Conservation (phyloP, 2,329 filamentous ascomycete genomes). For the Ophiostoma montium region DNA sequence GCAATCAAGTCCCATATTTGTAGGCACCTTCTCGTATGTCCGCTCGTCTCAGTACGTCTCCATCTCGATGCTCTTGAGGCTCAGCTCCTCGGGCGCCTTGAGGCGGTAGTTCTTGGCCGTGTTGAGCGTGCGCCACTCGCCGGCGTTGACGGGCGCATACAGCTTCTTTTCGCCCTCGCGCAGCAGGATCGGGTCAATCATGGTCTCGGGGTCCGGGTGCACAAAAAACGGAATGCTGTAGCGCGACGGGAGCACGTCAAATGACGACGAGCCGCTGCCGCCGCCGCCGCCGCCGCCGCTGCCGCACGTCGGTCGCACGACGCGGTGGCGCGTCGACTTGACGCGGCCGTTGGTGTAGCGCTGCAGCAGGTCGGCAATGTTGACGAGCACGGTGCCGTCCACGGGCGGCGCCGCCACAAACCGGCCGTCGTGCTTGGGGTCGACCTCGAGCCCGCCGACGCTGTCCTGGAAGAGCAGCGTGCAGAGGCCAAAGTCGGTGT, state of each 20-base stretch:
- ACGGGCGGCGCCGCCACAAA: background rate
- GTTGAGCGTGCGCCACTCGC: constrained; percentile 1
- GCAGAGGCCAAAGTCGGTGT: constrained; percentile 1
- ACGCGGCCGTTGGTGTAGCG: constrained; percentile 2
- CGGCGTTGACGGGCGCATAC: background rate
- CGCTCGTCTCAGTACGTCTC: background rate
- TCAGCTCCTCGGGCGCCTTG: background rate
- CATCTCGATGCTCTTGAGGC: constrained; percentile 2
- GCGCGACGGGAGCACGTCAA: background rate
- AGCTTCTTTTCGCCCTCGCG: background rate
- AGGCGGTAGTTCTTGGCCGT: constrained; percentile 3
- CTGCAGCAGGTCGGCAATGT: constrained; percentile 4
- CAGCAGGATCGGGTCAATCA: background rate
- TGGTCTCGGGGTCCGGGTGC: background rate
- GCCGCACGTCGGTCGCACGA: background rate
- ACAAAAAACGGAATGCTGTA: background rate
- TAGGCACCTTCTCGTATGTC: background rate
- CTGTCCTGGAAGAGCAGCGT: constrained; percentile 1
- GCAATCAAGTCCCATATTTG: no score
- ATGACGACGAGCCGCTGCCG: no score
- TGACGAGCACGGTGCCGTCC: constrained; percentile 2
- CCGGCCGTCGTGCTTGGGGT: background rate
- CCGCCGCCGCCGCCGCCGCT: no score
- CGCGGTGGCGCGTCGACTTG: background rate
- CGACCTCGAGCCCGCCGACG: background rate